These are phyloP conservation scores for Phytopythium sindhum DNA, from an alignment of 352 stramenopile species.

Conservation along the genomic window DNA sequence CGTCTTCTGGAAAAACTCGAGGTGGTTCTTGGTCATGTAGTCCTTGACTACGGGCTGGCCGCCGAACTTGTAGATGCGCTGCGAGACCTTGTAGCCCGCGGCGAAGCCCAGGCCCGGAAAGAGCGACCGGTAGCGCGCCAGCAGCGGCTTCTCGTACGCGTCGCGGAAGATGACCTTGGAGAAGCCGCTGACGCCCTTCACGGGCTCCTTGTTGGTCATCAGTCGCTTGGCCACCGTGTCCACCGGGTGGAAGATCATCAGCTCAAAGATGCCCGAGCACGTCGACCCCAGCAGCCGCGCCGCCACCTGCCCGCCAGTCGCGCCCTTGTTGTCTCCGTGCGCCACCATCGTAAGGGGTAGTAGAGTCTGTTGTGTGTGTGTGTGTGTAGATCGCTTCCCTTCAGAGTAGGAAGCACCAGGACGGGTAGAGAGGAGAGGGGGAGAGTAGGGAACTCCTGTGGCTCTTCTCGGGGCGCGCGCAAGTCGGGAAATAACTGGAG, in stretches of 20 bases:
- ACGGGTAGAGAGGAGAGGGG: not conserved
- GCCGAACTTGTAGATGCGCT: conserved; percentile 97
- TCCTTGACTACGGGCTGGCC: conserved; percentile 93
- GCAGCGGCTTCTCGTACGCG: conserved; percentile 68
- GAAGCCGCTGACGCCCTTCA: conserved; percentile 41
- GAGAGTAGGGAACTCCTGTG: not conserved
- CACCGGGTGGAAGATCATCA: conserved; percentile 95
- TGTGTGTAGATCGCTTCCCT: not conserved
- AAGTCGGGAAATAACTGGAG: conserved; percentile 2
- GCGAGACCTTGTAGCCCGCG: conserved; percentile 95
- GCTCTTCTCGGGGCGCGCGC: conserved; percentile 1
- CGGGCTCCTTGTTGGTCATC: conserved; percentile 89
- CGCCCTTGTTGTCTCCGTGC: conserved; percentile 39
- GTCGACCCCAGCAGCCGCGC: conserved; percentile 90
- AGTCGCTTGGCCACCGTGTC: conserved; percentile 94
- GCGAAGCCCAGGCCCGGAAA: conserved; percentile 93
- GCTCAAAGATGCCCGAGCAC: conserved; percentile 90
- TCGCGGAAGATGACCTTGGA: conserved; percentile 90
- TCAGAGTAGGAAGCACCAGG: not conserved
- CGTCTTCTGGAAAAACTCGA: conserved; percentile 78
- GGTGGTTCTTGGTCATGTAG: conserved; percentile 89
- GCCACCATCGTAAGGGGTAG: conserved; percentile 32
- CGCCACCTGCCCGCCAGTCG: conserved; percentile 42
- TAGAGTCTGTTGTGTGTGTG: not conserved
- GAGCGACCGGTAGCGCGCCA: conserved; percentile 82